phyloP scores from a whole-genome alignment of 2,329 filamentous ascomycete genomes.

The Aspergillus luchuensis region DNA sequence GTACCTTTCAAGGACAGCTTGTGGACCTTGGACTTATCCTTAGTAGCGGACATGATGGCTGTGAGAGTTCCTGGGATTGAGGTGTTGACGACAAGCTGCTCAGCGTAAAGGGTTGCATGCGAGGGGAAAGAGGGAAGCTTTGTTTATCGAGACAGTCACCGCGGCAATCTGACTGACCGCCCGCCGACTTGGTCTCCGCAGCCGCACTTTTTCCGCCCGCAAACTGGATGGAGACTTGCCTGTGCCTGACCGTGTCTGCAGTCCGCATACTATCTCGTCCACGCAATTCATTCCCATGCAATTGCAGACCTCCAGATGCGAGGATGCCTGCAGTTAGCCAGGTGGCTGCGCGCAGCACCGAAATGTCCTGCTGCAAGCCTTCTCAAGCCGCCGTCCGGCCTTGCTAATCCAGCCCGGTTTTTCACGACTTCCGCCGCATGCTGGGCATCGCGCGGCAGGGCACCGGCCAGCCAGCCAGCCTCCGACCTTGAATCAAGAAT shows the following conservation, averaged over 20 bases:
- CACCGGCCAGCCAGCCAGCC: slow-evolving; percentile 27
- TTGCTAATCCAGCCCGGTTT: slow-evolving; percentile 28
- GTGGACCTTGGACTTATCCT: slow-evolving; percentile 83
- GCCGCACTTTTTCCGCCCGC: slow-evolving; percentile 22
- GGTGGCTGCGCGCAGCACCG: slow-evolving; percentile 48
- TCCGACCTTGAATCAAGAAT: slow-evolving; percentile 62
- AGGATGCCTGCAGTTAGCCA: slow-evolving; percentile 51
- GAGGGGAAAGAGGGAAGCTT: slow-evolving; percentile 22
- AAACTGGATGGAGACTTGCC: slow-evolving; percentile 3
- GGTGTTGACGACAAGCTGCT: neutral
- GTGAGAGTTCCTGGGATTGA: slow-evolving; percentile 11
- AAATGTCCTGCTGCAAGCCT: slow-evolving; percentile 34
- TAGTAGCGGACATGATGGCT: slow-evolving; percentile 47
- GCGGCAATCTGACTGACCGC: slow-evolving; percentile 35
- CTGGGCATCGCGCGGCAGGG: slow-evolving; percentile 23
- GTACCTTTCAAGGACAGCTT: slow-evolving; percentile 70
- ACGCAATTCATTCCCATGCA: slow-evolving; percentile 29
- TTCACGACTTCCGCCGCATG: slow-evolving; percentile 34
- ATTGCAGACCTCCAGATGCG: slow-evolving; percentile 46
- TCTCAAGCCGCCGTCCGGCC: slow-evolving; percentile 31
- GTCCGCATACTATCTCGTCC: neutral
- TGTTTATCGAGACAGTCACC: slow-evolving; percentile 35
- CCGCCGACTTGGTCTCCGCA: slow-evolving; percentile 40
- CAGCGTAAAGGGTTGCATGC: neutral
- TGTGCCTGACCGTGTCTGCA: neutral